These are phyloP conservation scores for Lasiosphaeriaceae sp. DNA, from an alignment of 495 filamentous ascomycete genomes.

Conservation along the genomic window DNA sequence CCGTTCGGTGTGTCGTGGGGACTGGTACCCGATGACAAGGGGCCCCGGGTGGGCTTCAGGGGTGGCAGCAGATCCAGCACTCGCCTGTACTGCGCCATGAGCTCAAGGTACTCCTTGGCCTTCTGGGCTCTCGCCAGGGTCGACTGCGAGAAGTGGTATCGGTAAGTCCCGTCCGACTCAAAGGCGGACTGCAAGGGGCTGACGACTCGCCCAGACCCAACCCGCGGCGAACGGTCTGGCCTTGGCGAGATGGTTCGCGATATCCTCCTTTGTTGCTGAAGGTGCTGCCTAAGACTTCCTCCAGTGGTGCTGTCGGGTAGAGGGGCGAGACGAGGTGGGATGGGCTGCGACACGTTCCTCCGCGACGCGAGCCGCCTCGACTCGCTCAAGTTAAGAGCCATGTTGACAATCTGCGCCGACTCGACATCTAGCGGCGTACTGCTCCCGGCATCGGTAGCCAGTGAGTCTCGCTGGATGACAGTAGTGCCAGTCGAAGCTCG, in stretches of 20 bases:
- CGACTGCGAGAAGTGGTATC: slow-evolving; percentile 68
- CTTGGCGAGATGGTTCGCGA: slow-evolving; percentile 58
- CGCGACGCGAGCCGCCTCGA: slow-evolving; percentile 62
- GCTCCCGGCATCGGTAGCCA: slow-evolving; percentile 19
- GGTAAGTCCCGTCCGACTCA: slow-evolving; percentile 36
- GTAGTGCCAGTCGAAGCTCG: slow-evolving; percentile 11
- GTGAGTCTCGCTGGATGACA: slow-evolving; percentile 15
- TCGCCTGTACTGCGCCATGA: slow-evolving; percentile 75
- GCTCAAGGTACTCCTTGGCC: slow-evolving; percentile 72
- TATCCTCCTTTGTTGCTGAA: slow-evolving; percentile 59
- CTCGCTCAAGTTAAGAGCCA: slow-evolving; percentile 85
- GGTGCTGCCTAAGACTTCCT: slow-evolving; percentile 58
- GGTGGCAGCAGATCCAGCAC: slow-evolving; percentile 72
- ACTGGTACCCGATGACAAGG: slow-evolving; percentile 23
- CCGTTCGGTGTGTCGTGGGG: slow-evolving; percentile 29
- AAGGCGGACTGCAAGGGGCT: slow-evolving; percentile 45
- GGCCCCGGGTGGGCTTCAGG: slow-evolving; percentile 46
- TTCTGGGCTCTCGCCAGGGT: slow-evolving; percentile 76
- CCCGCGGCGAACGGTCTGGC: slow-evolving; percentile 40
- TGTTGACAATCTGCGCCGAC: slow-evolving; percentile 80
- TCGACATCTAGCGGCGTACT: slow-evolving; percentile 57
- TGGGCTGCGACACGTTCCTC: slow-evolving; percentile 48
- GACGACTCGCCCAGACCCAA: slow-evolving; percentile 26
- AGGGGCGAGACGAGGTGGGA: slow-evolving; percentile 44
- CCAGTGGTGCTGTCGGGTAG: slow-evolving; percentile 41